Evolutionary conservation across 2,329 filamentous ascomycete species (phyloP), one percentile per base, ranked within the genome.

Genomic region (Microsporum canis): DNA sequence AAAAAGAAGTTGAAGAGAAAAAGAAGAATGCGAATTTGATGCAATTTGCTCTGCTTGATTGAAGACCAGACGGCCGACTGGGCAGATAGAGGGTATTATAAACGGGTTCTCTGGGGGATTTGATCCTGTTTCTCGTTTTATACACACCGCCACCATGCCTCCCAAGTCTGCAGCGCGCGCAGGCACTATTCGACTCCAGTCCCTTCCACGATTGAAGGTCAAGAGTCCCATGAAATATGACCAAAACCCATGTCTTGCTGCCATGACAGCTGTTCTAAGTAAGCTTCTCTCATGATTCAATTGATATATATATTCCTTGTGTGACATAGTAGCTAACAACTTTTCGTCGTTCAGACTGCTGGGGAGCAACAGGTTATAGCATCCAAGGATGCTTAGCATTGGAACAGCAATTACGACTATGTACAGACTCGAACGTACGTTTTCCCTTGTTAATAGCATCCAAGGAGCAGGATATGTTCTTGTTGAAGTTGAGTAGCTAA

Each of bases 381-480:
- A 72, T 79, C n/a, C 78, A 81, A 69, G 83, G 81, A 45, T 87
- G 84, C 67, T 78, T 78, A 36, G 77, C 76, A 45, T 72, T 87
- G 38, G 84, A 87, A 70, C 77, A 84, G 67, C 80, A 83, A 69
- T 72, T 87, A 66, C 77, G 83, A 67, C 76, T 78, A 59, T 87
- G 84, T 72, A 96, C 96, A 90, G 92, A 97, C 78, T 82, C 82
- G 61, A 85, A 87, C 64, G 84, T 88, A 80, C 70, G 79, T 62
- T 8, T 59, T 36, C 23, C 23, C 7, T 17, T 5, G 41, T 7
- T 31, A 5, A n/a, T 34, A 55, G 14, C 14, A 17, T 36, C 23
- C 12, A 34, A 55, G 0, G n/a, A 36, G 33, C 6, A 17, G 14
- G 4, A 3, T 5, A 10, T 53, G 10, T 53, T 14, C 49, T 34